Percentiles rank a stretch among this genome's conserved stretches.
phyloP scores from a whole-genome alignment of 441 rosid species.

The Erysimum cheiri region DNA sequence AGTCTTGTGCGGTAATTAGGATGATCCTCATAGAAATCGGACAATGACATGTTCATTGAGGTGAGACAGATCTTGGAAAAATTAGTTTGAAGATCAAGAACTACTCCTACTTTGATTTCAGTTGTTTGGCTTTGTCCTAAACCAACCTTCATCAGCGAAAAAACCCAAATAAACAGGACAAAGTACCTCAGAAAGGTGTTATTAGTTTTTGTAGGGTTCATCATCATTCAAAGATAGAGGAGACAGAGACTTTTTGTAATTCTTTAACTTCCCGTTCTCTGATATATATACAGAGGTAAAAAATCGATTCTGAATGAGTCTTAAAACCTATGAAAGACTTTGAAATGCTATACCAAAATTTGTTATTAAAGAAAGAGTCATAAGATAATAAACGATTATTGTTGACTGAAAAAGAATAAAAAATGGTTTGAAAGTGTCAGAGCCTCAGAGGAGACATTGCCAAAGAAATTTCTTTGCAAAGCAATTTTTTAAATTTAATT shows the following conservation, averaged over 20 bases:
- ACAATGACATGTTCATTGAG: conserved; percentile 61
- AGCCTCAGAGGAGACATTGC: not conserved
- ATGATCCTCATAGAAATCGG: conserved; percentile 58
- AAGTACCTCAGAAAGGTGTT: conserved; percentile 24
- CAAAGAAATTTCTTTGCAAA: not conserved
- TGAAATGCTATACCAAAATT: not conserved
- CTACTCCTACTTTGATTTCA: conserved; percentile 64
- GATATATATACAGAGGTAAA: not conserved
- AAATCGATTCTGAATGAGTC: not conserved
- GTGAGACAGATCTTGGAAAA: conserved; percentile 51
- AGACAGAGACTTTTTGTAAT: not conserved
- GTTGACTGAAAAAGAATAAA: not conserved
- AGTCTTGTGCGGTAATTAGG: conserved; percentile 53
- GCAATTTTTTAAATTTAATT: not conserved
- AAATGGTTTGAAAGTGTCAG: conserved; percentile 25
- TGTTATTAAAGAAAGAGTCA: not conserved
- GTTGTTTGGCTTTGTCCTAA: conserved; percentile 28
- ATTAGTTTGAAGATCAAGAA: conserved; percentile 48
- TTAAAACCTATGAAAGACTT: conserved; percentile 3
- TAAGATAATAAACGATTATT: not conserved
- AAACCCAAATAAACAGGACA: conserved; percentile 7
- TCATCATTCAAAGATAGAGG: conserved; percentile 13
- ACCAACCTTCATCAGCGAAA: conserved; percentile 25
- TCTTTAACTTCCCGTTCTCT: not conserved
- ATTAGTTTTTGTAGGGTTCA: not conserved